Evolutionary conservation across 192 early-diverging fungal species (phyloP).

Genomic region (Phycomyces blakesleeanus): DNA sequence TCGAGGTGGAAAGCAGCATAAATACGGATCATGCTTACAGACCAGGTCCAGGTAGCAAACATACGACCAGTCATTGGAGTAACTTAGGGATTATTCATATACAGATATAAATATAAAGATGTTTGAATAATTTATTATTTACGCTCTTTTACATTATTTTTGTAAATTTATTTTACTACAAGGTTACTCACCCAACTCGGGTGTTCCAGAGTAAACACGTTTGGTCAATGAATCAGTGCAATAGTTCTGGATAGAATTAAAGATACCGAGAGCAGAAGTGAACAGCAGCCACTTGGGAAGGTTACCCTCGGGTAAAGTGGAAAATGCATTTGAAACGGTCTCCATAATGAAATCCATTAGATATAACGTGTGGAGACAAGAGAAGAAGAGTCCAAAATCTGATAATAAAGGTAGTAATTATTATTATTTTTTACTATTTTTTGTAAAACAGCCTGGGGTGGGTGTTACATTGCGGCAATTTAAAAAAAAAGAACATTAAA

Average conservation of each 20-base stretch:
- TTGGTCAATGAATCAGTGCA: constrained; percentile 70
- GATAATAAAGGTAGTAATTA: no score
- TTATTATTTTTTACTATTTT: no score
- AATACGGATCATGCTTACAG: constrained; percentile 75
- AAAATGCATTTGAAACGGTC: constrained; percentile 19
- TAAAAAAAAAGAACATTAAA: no score
- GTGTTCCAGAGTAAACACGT: constrained; percentile 67
- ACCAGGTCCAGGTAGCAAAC: constrained; percentile 88
- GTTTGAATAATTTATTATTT: no score
- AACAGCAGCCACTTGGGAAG: constrained; percentile 74
- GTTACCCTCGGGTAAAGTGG: constrained; percentile 44
- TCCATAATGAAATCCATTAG: constrained; percentile 21
- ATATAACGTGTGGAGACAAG: no score
- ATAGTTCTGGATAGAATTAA: constrained; percentile 86
- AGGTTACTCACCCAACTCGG: constrained; percentile 48
- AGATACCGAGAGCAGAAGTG: constrained; percentile 69
- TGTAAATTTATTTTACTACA: background rate
- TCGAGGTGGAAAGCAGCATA: constrained; percentile 83
- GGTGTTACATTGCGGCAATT: no score
- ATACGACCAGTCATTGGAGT: constrained; percentile 75
- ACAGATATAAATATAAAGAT: background rate
- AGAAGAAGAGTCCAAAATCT: no score
- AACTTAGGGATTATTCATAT: constrained; percentile 45
- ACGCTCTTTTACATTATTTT: no score
- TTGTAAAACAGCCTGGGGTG: no score